Percentiles rank a stretch among this genome's conserved stretches.
phyloP scores from a whole-genome alignment of 2,329 filamentous ascomycete species.

The Fusarium staphyleae region DNA sequence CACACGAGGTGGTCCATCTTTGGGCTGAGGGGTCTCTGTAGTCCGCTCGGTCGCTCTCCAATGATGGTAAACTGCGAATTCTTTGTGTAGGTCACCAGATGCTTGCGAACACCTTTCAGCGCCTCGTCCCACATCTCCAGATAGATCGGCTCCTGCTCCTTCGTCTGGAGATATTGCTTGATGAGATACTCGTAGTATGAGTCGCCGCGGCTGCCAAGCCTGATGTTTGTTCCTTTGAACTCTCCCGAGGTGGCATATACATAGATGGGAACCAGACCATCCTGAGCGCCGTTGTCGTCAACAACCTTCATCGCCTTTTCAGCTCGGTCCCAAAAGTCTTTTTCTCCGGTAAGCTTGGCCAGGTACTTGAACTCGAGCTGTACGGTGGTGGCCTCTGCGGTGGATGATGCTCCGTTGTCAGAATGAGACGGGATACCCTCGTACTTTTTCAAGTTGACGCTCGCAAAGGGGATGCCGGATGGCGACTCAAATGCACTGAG shows the following conservation, averaged over 20 bases:
- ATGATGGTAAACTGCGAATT: slow-evolving; percentile 85
- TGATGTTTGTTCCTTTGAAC: slow-evolving; percentile 86
- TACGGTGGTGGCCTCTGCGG: slow-evolving; percentile 88
- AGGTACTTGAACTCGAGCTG: slow-evolving; percentile 98
- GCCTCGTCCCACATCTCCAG: slow-evolving; percentile 92
- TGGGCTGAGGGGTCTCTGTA: slow-evolving; percentile 70
- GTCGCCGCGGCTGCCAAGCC: slow-evolving; percentile 91
- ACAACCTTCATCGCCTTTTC: slow-evolving; percentile 93
- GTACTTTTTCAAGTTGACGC: slow-evolving; percentile 82
- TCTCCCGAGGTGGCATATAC: slow-evolving; percentile 79
- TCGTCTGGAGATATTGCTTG: slow-evolving; percentile 97
- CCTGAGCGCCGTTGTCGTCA: slow-evolving; percentile 78
- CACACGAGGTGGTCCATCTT: slow-evolving; percentile 99
- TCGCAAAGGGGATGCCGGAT: slow-evolving; percentile 88
- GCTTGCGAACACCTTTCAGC: slow-evolving; percentile 84
- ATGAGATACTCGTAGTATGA: slow-evolving; percentile 99
- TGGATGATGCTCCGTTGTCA: slow-evolving; percentile 88
- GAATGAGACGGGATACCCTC: slow-evolving; percentile 81
- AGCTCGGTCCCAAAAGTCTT: slow-evolving; percentile 87
- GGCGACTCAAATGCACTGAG: slow-evolving; percentile 86
- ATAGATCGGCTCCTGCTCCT: slow-evolving; percentile 84
- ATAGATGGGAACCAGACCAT: slow-evolving; percentile 91
- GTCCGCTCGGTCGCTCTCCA: slow-evolving; percentile 80
- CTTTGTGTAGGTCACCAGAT: slow-evolving; percentile 88
- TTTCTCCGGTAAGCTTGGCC: slow-evolving; percentile 91